Base-by-base conservation (phyloP, 768 basidiomycete species). In the Russula lepida region DNA sequence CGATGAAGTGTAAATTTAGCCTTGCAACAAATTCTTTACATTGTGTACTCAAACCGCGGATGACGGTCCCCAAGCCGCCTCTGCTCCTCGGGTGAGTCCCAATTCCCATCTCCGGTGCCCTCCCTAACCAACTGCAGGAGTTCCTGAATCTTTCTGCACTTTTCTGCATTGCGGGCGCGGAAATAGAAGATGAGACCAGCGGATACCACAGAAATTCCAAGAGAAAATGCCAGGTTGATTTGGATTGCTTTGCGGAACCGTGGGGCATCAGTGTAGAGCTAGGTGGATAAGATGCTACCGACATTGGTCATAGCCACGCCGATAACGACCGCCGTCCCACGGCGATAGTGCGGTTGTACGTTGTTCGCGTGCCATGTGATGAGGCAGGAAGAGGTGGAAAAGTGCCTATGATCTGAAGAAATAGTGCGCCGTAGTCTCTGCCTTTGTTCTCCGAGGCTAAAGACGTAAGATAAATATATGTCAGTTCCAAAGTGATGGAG, bases 311-410 rank as follows among this genome's bases (percentile, higher is more conserved):
- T 48, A 33, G 69, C 63, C 53, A 70, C 69, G 2, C 62, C 67
- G 33, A 69, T 3, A 28, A 68, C 68, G 51, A 73, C 67, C 7
- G 68, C 69, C 2, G 72, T 71, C 7, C 66, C 67, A 23, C 71
- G 66, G 33, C 69, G 67, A 63, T 70, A 71, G 63, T 65, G 70
- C 4, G 71, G 71, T 27, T 71, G 69, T 15, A 72, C 59, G 59
- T 73, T 73, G 57, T 73, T 73, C 33, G 71, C 58, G 58, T 63
- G 66, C 70, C 69, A 73, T 12, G 71, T 67, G 21, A 65, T 59
- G 33, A 66, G 60, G 32, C 67, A 47, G n/a, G 70, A 68, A 17
- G 70, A 63, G 27, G 67, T 51, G 30, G 63, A 66, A 41, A 73
- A 15, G 56, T 62, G 15, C 72, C 72, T 37, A 68, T 68, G 54